phyloP scores from a whole-genome alignment of 2,329 filamentous ascomycete genomes.

The Penicillium sp. region DNA sequence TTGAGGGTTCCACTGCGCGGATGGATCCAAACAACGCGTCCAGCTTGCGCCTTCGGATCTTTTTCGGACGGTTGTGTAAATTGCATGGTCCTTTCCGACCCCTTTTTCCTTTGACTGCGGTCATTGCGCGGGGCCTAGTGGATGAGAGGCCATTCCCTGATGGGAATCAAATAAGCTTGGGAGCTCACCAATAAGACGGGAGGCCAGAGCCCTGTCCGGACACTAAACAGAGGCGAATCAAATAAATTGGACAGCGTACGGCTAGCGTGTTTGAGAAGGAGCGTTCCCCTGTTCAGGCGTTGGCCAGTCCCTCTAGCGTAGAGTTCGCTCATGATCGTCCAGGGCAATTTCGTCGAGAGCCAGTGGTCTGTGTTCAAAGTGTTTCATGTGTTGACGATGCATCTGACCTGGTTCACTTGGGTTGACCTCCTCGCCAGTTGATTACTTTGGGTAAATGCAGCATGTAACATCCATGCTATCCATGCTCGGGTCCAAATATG shows the following conservation, averaged over 20 bases:
- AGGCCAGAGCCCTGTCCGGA: background rate
- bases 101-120: slow-evolving; percentile 6
- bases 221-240: slow-evolving; percentile 7
- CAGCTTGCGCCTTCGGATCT: slow-evolving; percentile 1
- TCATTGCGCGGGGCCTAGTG: slow-evolving; percentile 1
- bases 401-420: slow-evolving; percentile 8
- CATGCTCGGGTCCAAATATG: background rate
- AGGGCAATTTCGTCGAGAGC: slow-evolving; percentile 21
- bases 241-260: slow-evolving; percentile 17
- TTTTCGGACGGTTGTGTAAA: background rate
- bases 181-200: slow-evolving; percentile 13
- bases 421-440: background rate
- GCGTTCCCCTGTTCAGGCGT: slow-evolving; percentile 14
- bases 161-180: slow-evolving; percentile 1
- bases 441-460: background rate
- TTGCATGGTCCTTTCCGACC: background rate
- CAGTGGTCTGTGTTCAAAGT: slow-evolving; percentile 8
- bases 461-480: background rate
- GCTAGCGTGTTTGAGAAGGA: slow-evolving; percentile 21
- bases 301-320: slow-evolving; percentile 17
- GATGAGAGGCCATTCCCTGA: slow-evolving; percentile 1
- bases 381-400: slow-evolving; percentile 19
- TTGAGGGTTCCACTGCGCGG: slow-evolving; percentile 13
- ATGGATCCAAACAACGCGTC: slow-evolving; percentile 18
- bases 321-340: slow-evolving; percentile 22